A percentile compares a stretch with the other conserved stretches of the same genome.
phyloP scores from a whole-genome alignment of 1,284 basidiomycete species.

The Ceratobasidium sp. region DNA sequence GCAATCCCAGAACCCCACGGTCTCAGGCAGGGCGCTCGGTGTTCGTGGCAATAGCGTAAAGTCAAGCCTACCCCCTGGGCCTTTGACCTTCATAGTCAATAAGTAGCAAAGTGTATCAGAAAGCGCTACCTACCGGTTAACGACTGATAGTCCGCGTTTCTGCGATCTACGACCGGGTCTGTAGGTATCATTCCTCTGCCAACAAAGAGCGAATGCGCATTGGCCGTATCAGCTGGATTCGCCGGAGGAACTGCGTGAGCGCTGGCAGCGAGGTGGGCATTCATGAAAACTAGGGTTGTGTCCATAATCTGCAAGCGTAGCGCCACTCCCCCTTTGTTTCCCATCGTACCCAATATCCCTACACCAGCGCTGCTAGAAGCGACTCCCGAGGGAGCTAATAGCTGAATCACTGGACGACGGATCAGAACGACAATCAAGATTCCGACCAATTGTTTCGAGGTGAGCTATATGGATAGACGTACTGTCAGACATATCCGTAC shows the following conservation, averaged over 20 bases:
- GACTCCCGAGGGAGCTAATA: conserved; percentile 58
- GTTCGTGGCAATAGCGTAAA: conserved; percentile 30
- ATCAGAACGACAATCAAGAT: conserved; percentile 72
- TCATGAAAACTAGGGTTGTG: conserved; percentile 70
- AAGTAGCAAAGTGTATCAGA: background rate
- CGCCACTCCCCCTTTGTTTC: conserved; percentile 42
- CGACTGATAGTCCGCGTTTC: conserved; percentile 29
- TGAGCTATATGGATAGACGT: conserved; percentile 55
- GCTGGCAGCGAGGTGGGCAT: conserved; percentile 77
- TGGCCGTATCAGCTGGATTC: background rate
- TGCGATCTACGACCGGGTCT: conserved; percentile 29
- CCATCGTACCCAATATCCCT: conserved; percentile 78
- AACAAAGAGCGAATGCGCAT: conserved; percentile 21
- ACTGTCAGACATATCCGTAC: background rate
- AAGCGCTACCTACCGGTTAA: conserved; percentile 20
- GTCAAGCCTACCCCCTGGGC: conserved; percentile 21
- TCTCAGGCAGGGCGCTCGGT: conserved; percentile 17
- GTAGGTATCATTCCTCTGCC: conserved; percentile 30
- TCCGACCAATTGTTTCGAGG: conserved; percentile 76
- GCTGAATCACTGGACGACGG: conserved; percentile 57
- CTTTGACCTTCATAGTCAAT: background rate
- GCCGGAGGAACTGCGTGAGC: conserved; percentile 41
- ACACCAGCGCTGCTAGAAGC: conserved; percentile 61
- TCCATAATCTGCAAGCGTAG: conserved; percentile 39
- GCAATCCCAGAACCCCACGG: conserved; percentile 58